Base-by-base conservation (phyloP, 176 grass and related monocot species). In the Luzula sylvatica region DNA sequence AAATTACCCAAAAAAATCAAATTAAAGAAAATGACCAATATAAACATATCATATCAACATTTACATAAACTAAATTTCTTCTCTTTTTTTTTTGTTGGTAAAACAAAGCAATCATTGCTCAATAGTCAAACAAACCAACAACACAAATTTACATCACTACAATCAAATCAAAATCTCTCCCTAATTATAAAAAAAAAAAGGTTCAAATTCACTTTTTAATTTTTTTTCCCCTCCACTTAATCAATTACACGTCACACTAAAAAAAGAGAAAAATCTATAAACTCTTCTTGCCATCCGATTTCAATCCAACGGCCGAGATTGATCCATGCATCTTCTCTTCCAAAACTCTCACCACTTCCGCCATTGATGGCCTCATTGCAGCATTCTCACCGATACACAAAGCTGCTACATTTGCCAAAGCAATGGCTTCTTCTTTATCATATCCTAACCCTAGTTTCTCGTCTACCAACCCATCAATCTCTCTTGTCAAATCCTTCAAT, bases 281-380 rank as follows among this genome's bases (percentile, higher is more conserved):
- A 65, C 30, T 27, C 49, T 23, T 44, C 49, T 69, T 78, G 67
- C 45, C 70, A 17, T 16, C 26, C n/a, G 71, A 80, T 70, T 59
- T 69, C 7, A 38, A 43, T 23, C 70, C 62, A 13, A 81, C 62
- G 58, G 78, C 67, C 0, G 82, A 65, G 22, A 87, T 71, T 7
- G 84, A 58, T 20, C 70, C 52, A 2, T 60, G 56, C 38, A 58
- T 52, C 52, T 74, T 71, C 71, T 87, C 75, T 41, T 72, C 82
- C 35, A 87, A 52, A 38, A 67, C 49, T 38, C 78, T 65, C 19
- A 80, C 75, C 47, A 87, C 71, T 38, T 94, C 82, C 1, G 82
- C 54, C 82, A 80, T 87, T 40, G 82, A 79, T 0, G 87, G 87
- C 42, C 87, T 73, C 23, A 80, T 61, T 22, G 74, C 73, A 3